Conservation (phyloP, 306 rosid genomes). For the peach (Prunus persica) region DNA sequence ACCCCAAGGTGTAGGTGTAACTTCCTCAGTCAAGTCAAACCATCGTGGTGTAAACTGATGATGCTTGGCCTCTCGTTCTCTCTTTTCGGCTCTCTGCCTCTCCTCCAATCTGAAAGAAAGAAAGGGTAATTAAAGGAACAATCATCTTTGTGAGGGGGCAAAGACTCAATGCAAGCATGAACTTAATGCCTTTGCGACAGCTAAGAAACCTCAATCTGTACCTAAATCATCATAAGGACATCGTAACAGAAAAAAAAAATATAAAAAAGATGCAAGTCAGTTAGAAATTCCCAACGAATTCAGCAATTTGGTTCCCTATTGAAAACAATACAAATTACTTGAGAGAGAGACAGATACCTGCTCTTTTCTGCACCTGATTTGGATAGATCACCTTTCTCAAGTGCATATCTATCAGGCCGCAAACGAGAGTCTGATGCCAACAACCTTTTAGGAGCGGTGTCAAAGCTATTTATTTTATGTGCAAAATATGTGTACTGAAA, state of each 20-base stretch:
- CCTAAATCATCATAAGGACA: background rate
- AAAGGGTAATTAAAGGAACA: background rate
- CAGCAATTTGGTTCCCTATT: background rate
- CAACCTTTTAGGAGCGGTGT: constrained; percentile 72
- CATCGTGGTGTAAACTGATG: constrained; percentile 60
- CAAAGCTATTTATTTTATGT: constrained; percentile 81
- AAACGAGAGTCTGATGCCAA: constrained; percentile 88
- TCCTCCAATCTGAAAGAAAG: constrained; percentile 69
- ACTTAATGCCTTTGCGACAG: background rate
- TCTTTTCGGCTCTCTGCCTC: constrained; percentile 88
- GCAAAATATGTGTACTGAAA: constrained; percentile 88
- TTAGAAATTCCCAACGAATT: background rate
- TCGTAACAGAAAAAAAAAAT: background rate
- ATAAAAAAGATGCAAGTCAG: background rate
- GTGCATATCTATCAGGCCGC: constrained; percentile 91
- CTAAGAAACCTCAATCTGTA: background rate
- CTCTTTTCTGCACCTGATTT: constrained; percentile 84
- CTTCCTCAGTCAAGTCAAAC: constrained; percentile 82
- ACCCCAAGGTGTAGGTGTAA: constrained; percentile 89
- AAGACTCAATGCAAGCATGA: background rate
- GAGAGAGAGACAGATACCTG: constrained; percentile 41
- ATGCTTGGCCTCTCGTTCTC: constrained; percentile 57
- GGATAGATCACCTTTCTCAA: constrained; percentile 78
- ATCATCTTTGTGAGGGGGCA: background rate
- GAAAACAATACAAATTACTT: background rate